Evolutionary conservation across 371 early-diverging fungal genomes (phyloP), one percentile per base, ranked within the genome.

Genomic region (Mucor velutinosus): DNA sequence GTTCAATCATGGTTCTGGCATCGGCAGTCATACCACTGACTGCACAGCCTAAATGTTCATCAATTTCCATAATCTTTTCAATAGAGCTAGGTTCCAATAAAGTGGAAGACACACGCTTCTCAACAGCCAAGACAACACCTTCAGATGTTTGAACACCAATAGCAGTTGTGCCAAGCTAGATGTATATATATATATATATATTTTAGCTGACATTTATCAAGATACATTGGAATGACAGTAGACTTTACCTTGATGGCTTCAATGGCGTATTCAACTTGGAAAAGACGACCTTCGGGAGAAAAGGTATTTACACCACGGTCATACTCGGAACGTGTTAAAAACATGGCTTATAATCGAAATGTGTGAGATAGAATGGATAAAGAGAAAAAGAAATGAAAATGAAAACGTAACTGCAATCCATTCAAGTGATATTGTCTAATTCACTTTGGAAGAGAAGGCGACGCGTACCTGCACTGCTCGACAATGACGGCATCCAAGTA

Each of bases 241-340:
- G 8, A 47, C 7, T 55, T 15, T 81, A 95, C 97, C 91, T 99
- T 98, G 86, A 99, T 98, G 64, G 99, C 98, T 78, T 99, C 99
- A 72, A 98, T 94, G 64, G 99, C 99, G 77, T 99, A 99, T 85
- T 99, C 99, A 65, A 99, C 99, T 79, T 99, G 99, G 90, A 98
- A 98, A 63, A 98, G 87, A 71, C 99, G 95, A 62, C 99, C 99
- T 82, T 99, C 99, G 60, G 99, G 99, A 41, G 96, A 96, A 83
- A 99, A 99, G 51, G 99, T 99, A 83, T 97, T 98, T 69, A 98
- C 99, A 60, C 99, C 99, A 71, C 98, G 93, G 84, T 98, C 98
- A 85, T 98, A 98, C 84, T 98, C 97, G 67, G 94, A 91, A 67
- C 94, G 89, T 68, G 90, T 90, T 62, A 88, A 78, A 79, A 90